Conservation (phyloP, 2,329 filamentous ascomycete species). For the Arthrobotrys conoides region DNA sequence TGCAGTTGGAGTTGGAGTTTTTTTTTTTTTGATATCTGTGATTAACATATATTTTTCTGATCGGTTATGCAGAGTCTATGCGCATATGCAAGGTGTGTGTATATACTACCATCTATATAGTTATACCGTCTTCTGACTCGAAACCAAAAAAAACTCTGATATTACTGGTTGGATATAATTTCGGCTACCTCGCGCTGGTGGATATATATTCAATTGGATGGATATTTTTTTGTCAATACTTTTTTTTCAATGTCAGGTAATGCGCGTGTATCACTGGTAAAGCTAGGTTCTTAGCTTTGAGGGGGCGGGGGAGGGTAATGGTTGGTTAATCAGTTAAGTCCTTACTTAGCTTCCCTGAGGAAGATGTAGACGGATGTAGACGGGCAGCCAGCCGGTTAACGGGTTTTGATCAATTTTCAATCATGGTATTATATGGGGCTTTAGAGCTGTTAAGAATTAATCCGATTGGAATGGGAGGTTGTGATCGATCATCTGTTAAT, state of each 20-base stretch:
- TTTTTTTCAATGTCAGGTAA: background rate
- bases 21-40: background rate
- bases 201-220: slow-evolving; percentile 21
- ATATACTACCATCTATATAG: too few relatives aligned
- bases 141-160: background rate
- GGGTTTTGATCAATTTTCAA: background rate
- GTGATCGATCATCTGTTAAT: too few relatives aligned
- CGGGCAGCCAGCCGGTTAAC: background rate
- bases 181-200: slow-evolving; percentile 1
- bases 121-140: background rate
- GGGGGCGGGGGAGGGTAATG: background rate
- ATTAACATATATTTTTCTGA: slow-evolving; percentile 10
- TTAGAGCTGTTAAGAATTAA: background rate
- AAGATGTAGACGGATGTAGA: background rate
- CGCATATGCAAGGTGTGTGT: background rate
- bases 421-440: background rate
- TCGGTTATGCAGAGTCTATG: background rate
- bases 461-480: background rate
- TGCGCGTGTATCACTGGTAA: background rate
- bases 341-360: background rate
- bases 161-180: background rate
- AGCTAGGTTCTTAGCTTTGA: background rate
- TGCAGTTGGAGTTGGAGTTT: background rate
- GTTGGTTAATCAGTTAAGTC: too few relatives aligned
- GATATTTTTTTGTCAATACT: slow-evolving; percentile 5